Evolutionary conservation across 2,329 filamentous ascomycete genomes (phyloP).

Genomic region (Xylariaceae sp.): DNA sequence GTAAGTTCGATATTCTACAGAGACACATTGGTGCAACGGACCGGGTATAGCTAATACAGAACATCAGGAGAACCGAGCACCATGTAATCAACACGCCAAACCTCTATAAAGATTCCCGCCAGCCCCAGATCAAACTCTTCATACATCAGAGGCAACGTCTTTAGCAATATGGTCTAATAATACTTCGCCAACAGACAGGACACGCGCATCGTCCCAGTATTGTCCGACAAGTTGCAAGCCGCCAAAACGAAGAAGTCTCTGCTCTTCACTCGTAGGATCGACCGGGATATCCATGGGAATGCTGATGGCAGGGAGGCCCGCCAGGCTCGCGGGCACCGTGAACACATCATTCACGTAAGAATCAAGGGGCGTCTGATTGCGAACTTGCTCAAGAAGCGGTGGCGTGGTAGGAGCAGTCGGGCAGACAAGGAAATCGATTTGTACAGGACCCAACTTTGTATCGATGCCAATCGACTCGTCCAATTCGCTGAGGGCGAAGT

Average conservation of each 20-base stretch:
- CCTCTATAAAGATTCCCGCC: background rate
- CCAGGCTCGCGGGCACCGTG: constrained; percentile 89
- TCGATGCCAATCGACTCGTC: constrained; percentile 48
- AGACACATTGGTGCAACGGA: background rate
- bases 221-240: constrained; percentile 79
- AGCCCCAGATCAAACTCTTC: background rate
- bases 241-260: constrained; percentile 39
- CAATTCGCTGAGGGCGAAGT: constrained; percentile 59
- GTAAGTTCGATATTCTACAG: constrained; percentile 10
- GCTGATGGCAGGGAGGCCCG: constrained; percentile 83
- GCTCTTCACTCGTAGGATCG: constrained; percentile 29
- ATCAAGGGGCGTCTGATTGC: constrained; percentile 57
- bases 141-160: background rate
- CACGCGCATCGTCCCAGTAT: constrained; percentile 66
- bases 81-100: background rate
- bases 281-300: constrained; percentile 58
- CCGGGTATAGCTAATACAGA: constrained; percentile 16
- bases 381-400: constrained; percentile 59
- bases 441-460: constrained; percentile 53
- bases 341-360: constrained; percentile 92
- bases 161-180: constrained; percentile 26
- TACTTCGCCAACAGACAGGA: constrained; percentile 55
- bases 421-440: constrained; percentile 81
- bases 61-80: constrained; percentile 1
- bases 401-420: constrained; percentile 80